Evolutionary conservation across 805 yeast genomes (phyloP).

Genomic region (Grigorovia transvaalensis): DNA sequence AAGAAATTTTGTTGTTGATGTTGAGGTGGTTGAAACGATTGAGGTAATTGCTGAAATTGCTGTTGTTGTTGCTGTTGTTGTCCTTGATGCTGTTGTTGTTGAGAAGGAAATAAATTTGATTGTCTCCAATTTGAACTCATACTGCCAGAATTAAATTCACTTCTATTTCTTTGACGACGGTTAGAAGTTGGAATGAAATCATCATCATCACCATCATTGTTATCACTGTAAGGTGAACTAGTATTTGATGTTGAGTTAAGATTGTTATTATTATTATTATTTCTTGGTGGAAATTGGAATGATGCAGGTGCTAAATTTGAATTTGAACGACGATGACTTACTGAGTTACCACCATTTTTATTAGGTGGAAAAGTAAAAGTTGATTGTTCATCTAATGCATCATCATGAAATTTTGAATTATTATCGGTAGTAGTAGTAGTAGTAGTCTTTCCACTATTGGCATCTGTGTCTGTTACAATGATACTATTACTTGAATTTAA

Average conservation of each 20-base stretch:
- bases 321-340: slow-evolving; percentile 13
- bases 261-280: slow-evolving; percentile 1
- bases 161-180: slow-evolving; percentile 24
- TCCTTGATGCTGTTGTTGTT: slow-evolving; percentile 22
- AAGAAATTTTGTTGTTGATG: slow-evolving; percentile 7
- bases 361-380: slow-evolving; percentile 28
- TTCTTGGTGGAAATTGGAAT: slow-evolving; percentile 56
- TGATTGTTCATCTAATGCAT: slow-evolving; percentile 10
- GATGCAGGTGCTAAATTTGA: slow-evolving; percentile 35
- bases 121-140: slow-evolving; percentile 59
- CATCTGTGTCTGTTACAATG: slow-evolving; percentile 9
- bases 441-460: neutral
- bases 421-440: slow-evolving; percentile 2
- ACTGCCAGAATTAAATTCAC: slow-evolving; percentile 22
- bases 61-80: slow-evolving; percentile 18
- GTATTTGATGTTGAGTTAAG: neutral
- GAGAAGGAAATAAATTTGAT: slow-evolving; percentile 17
- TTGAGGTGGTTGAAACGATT: slow-evolving; percentile 1
- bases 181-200: slow-evolving; percentile 23
- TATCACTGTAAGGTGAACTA: slow-evolving; percentile 1
- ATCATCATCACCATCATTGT: slow-evolving; percentile 14
- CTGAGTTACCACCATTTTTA: slow-evolving; percentile 4
- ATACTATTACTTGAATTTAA: slow-evolving; percentile 4
- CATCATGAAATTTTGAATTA: neutral
- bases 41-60: slow-evolving; percentile 8